phyloP scores from a whole-genome alignment of 2,329 filamentous ascomycete genomes.

The Sporothrix curviconia region DNA sequence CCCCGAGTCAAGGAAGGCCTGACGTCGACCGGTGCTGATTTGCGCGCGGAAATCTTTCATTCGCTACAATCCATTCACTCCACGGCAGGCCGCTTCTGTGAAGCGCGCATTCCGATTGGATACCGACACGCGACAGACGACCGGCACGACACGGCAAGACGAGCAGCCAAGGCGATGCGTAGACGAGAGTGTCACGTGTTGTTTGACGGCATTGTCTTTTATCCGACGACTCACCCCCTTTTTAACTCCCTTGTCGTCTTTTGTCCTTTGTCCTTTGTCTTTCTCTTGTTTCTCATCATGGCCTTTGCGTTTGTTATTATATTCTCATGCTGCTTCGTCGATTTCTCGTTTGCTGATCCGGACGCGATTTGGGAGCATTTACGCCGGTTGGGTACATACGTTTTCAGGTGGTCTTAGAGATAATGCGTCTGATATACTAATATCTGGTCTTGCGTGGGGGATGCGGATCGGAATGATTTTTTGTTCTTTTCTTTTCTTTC shows the following conservation, averaged over 20 bases:
- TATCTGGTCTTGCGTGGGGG: constrained; percentile 4
- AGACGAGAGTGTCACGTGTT: no score
- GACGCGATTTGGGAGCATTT: constrained; percentile 5
- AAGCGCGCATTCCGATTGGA: not conserved
- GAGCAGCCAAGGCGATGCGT: not conserved
- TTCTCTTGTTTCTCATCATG: not conserved
- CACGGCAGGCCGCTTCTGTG: not conserved
- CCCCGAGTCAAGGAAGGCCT: no score
- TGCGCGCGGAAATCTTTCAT: not conserved
- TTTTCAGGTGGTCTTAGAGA: constrained; percentile 8
- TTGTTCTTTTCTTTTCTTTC: not conserved
- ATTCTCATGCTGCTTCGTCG: not conserved
- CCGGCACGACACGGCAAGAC: not conserved
- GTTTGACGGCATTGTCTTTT: no score
- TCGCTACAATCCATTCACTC: not conserved
- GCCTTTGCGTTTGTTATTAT: not conserved
- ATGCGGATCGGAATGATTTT: constrained; percentile 2
- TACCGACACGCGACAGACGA: not conserved
- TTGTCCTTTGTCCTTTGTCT: not conserved
- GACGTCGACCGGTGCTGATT: not conserved
- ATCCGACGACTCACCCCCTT: no score
- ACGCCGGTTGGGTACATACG: constrained; percentile 5
- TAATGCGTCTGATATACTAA: constrained; percentile 14
- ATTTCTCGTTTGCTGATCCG: not conserved
- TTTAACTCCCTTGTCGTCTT: no score